Evolutionary conservation across 495 filamentous ascomycete genomes (phyloP), one percentile per base, ranked within the genome.

Genomic region (Xylaria venustula): DNA sequence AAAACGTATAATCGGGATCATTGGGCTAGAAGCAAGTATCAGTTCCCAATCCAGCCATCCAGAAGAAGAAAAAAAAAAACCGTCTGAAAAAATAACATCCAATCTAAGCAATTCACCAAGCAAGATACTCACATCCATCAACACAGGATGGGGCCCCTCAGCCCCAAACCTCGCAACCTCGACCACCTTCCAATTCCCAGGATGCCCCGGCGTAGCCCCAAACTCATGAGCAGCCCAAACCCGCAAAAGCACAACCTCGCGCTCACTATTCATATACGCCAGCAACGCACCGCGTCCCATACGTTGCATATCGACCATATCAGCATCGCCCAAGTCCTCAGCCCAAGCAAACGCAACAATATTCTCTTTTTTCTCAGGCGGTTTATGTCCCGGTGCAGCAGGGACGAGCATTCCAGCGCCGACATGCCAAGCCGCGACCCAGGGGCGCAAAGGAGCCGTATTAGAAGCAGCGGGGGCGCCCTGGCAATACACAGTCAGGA

Each of bases 361-460:
- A 52, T 74, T 73, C 69, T 82, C 79, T 19, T 72, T 72, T 7
- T 57, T 57, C 17, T 73, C 69, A 51, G 72, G 61, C 1, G 65
- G 4, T 36, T 44, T 34, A 17, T 63, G 63, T 19, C 63, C 67
- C 25, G 58, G 49, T 9, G 45, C 48, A 9, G 49, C 64, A 4
- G 79, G 79, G n/a, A 81, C 64, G n/a, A 80, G 61, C 12, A 82
- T 40, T 6, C 75, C 71, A 44, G 73, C 76, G n/a, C 79, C 79
- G 1, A 81, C 67, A 4, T 78, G 77, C 78, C 78, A 82, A 5
- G 64, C 62, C 17, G 62, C 52, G 15, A 71, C 23, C 69, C 69
- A 71, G 15, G 69, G 69, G 0, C 54, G 45, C 51, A 71, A 49
- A 20, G 49, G 50, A 40, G 65, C 64, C n/a, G 68, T 47, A 22